These are phyloP conservation scores for Baorangia bicolor DNA, from an alignment of 768 basidiomycete genomes.

Conservation along the genomic window DNA sequence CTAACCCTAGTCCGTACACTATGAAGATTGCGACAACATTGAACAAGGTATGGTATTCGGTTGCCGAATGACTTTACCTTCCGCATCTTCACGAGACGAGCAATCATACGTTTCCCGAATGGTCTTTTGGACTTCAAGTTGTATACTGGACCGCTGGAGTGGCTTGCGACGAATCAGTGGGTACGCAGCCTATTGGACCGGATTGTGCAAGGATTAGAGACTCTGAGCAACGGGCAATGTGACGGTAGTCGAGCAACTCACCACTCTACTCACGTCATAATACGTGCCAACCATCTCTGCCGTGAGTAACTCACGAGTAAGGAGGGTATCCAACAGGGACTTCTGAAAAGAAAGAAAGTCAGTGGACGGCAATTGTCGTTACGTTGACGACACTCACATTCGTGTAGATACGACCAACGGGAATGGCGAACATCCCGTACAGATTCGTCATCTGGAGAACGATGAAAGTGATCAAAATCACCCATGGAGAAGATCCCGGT, in stretches of 20 bases:
- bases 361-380: background rate
- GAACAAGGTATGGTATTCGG: no score
- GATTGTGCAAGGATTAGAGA: background rate
- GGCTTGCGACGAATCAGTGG: background rate
- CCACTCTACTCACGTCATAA: background rate
- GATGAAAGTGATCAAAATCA: conserved; percentile 45
- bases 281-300: background rate
- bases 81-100: background rate
- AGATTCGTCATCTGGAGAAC: conserved; percentile 29
- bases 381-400: conserved; percentile 36
- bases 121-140: background rate
- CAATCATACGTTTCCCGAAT: background rate
- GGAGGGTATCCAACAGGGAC: background rate
- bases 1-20: no score
- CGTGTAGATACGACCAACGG: conserved; percentile 44
- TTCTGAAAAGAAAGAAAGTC: background rate
- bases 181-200: background rate
- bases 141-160: background rate
- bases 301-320: conserved; percentile 1
- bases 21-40: no score
- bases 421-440: conserved; percentile 40
- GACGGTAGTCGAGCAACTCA: background rate
- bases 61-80: background rate
- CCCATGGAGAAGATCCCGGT: background rate
- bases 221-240: background rate